Percentiles rank a stretch among this genome's conserved stretches.
These are phyloP conservation scores for Arthromyces matolae DNA, from an alignment of 768 basidiomycete species.

Conservation along the genomic window DNA sequence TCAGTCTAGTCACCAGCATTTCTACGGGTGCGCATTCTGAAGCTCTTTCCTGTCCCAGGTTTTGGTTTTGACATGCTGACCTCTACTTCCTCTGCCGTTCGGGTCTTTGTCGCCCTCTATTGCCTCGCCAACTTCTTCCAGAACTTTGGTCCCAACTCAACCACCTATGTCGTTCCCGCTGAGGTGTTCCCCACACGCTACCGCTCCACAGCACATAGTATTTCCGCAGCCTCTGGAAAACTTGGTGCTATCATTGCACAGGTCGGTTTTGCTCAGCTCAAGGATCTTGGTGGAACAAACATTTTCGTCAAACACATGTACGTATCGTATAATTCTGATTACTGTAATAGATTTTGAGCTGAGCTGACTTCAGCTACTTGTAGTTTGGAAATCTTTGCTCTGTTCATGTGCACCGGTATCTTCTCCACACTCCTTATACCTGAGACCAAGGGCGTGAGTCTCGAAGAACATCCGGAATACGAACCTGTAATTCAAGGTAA, in stretches of 20 bases:
- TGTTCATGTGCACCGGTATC: slow-evolving; percentile 84
- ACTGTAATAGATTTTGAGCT: slow-evolving; percentile 2
- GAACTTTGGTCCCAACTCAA: slow-evolving; percentile 80
- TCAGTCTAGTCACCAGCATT: neutral
- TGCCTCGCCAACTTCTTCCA: slow-evolving; percentile 85
- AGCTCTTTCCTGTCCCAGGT: too few species aligned
- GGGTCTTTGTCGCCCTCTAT: slow-evolving; percentile 78
- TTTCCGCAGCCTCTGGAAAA: slow-evolving; percentile 80
- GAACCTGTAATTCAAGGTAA: too few species aligned
- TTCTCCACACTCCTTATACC: slow-evolving; percentile 77
- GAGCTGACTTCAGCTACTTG: too few species aligned
- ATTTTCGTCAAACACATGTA: slow-evolving; percentile 66
- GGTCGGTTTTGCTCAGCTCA: slow-evolving; percentile 65
- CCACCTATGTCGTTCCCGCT: slow-evolving; percentile 77
- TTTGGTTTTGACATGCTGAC: slow-evolving; percentile 63
- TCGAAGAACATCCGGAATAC: slow-evolving; percentile 77
- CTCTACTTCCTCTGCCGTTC: slow-evolving; percentile 34
- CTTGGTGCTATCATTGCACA: slow-evolving; percentile 79
- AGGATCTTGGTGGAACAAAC: slow-evolving; percentile 63
- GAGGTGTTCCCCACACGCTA: slow-evolving; percentile 87
- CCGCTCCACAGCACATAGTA: slow-evolving; percentile 80
- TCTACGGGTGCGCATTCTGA: neutral
- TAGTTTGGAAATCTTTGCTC: slow-evolving; percentile 74
- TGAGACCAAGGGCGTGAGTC: slow-evolving; percentile 63
- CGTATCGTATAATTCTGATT: slow-evolving; percentile 20